phyloP scores from a whole-genome alignment of 306 rosid species.

The Inga laurina region DNA sequence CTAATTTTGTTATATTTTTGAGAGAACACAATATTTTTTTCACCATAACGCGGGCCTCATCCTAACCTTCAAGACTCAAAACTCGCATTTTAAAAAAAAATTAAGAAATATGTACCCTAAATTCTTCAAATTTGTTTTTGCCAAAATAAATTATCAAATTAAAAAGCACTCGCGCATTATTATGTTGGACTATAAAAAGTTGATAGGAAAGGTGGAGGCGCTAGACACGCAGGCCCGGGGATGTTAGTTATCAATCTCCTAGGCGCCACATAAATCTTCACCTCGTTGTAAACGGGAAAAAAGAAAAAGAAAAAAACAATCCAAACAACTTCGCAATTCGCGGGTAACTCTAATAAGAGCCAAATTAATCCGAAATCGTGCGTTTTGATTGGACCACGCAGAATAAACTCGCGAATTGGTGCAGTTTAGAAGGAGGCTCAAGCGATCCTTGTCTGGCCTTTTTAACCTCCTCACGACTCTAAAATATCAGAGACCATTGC shows the following conservation, averaged over 20 bases:
- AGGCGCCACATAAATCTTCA: constrained; percentile 50
- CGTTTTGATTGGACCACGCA: constrained; percentile 43
- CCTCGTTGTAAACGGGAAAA: neutral
- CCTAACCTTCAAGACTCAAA: too few relatives aligned
- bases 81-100: too few relatives aligned
- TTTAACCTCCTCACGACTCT: constrained; percentile 1
- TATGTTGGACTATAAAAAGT: too few relatives aligned
- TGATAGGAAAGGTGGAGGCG: neutral
- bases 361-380: constrained; percentile 27
- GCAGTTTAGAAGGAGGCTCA: constrained; percentile 7
- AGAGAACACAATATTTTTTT: too few relatives aligned
- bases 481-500: neutral
- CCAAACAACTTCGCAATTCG: constrained; percentile 5
- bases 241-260: constrained; percentile 25
- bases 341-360: constrained; percentile 8
- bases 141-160: too few relatives aligned
- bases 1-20: too few relatives aligned
- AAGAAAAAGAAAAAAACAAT: neutral
- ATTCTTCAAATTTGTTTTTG: too few relatives aligned
- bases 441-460: constrained; percentile 23
- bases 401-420: neutral
- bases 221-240: constrained; percentile 1
- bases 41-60: too few relatives aligned
- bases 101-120: too few relatives aligned
- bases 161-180: too few relatives aligned